These are phyloP conservation scores for Penicillium fimorum DNA, from an alignment of 495 filamentous ascomycete genomes.

Conservation along the genomic window DNA sequence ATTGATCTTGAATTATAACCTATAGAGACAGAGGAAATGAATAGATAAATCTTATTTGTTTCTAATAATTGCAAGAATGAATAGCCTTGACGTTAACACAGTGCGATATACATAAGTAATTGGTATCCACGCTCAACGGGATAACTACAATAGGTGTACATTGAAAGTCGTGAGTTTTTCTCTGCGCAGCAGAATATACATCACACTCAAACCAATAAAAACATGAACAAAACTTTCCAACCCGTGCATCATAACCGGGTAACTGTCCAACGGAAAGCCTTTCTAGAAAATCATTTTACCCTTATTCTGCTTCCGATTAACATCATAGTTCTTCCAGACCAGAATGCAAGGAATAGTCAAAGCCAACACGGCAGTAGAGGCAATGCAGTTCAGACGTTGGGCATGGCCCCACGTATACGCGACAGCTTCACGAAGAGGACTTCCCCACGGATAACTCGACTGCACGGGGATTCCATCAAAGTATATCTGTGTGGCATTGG, in stretches of 20 bases:
- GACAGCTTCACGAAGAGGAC: slow-evolving; percentile 53
- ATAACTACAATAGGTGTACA: slow-evolving; percentile 2
- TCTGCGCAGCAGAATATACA: not conserved
- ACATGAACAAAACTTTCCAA: not conserved
- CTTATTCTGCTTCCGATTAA: slow-evolving; percentile 50
- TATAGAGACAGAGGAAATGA: not conserved
- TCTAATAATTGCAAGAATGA: not conserved
- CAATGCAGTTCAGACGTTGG: slow-evolving; percentile 57
- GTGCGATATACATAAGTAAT: not conserved
- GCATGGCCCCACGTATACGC: slow-evolving; percentile 58
- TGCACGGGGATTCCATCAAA: slow-evolving; percentile 49
- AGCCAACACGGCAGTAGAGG: slow-evolving; percentile 40
- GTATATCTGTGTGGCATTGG: slow-evolving; percentile 48
- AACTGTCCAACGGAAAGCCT: slow-evolving; percentile 1
- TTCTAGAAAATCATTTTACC: slow-evolving; percentile 32
- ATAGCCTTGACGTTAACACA: not conserved
- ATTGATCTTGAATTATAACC: too few relatives aligned
- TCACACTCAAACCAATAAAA: not conserved
- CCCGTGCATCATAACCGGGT: not conserved
- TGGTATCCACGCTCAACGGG: not conserved
- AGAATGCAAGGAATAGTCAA: slow-evolving; percentile 39
- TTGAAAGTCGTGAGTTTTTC: not conserved
- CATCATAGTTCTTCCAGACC: slow-evolving; percentile 47
- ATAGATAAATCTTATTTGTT: not conserved
- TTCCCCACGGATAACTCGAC: slow-evolving; percentile 52